These are phyloP conservation scores for Sedum album DNA, from an alignment of 164 flowering plant genomes.

Conservation along the genomic window DNA sequence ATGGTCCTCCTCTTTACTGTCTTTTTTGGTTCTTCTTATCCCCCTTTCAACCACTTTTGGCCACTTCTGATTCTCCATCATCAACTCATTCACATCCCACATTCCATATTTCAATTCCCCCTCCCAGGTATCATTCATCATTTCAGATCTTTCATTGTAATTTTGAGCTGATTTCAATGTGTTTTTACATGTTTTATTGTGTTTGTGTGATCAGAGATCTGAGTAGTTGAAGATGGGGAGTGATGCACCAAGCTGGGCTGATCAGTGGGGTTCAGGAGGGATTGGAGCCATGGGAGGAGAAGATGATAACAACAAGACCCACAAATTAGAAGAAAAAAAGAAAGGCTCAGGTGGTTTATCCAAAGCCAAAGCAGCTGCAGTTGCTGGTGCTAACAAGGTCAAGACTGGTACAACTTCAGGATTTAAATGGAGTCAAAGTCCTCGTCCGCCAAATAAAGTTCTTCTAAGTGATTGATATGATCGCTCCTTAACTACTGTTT, in stretches of 20 bases:
- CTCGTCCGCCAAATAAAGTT: constrained; percentile 20
- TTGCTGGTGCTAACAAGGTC: constrained; percentile 49
- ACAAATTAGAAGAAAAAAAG: constrained; percentile 25
- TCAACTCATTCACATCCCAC: neutral
- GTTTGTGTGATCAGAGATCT: neutral
- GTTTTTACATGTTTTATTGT: neutral
- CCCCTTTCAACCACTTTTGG: neutral
- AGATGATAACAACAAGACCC: constrained; percentile 18
- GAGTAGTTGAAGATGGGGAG: constrained; percentile 24
- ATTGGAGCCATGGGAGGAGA: constrained; percentile 44
- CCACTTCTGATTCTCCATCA: neutral
- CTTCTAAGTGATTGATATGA: neutral
- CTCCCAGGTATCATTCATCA: neutral
- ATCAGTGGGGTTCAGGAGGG: constrained; percentile 85
- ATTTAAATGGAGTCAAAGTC: constrained; percentile 58
- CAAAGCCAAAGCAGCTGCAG: constrained; percentile 25
- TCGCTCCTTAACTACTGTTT: neutral
- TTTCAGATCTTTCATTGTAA: too few species aligned
- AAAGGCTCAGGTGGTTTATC: neutral
- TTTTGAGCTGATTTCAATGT: too few species aligned
- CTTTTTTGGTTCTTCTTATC: neutral
- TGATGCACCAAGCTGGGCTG: constrained; percentile 82
- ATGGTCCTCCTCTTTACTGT: constrained; percentile 1
- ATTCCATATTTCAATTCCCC: neutral
- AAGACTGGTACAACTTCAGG: constrained; percentile 42